Evolutionary conservation across 1,284 basidiomycete species (phyloP).

Genomic region (Boletus sp.): DNA sequence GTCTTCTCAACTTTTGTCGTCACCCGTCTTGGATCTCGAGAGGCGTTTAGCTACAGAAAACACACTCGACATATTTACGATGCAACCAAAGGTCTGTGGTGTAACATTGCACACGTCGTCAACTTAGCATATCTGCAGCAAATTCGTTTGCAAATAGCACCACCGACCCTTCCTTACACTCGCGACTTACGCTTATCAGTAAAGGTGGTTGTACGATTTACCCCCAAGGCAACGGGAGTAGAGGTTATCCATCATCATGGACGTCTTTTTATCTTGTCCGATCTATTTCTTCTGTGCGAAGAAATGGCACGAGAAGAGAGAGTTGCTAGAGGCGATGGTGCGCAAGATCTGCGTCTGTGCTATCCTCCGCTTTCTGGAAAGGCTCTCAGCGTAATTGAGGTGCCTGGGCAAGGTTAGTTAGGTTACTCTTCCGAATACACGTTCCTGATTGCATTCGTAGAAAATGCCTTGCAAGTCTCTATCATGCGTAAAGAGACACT

Average conservation of each 20-base stretch:
- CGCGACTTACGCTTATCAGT: constrained; percentile 75
- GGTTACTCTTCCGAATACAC: constrained; percentile 2
- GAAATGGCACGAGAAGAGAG: constrained; percentile 69
- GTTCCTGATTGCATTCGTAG: constrained; percentile 37
- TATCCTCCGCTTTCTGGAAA: constrained; percentile 97
- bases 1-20: constrained; percentile 47
- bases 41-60: constrained; percentile 72
- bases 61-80: constrained; percentile 92
- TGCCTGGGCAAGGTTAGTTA: constrained; percentile 52
- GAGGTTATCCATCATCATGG: constrained; percentile 75
- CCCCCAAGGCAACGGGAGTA: constrained; percentile 69
- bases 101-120: constrained; percentile 10
- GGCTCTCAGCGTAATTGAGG: constrained; percentile 73
- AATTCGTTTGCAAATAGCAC: constrained; percentile 88
- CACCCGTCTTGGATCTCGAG: constrained; percentile 77
- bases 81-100: constrained; percentile 80
- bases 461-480: constrained; percentile 69
- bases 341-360: constrained; percentile 86
- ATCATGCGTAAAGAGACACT: constrained; percentile 90
- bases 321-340: constrained; percentile 45
- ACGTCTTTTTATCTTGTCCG: constrained; percentile 87
- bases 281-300: constrained; percentile 88
- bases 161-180: constrained; percentile 76
- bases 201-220: constrained; percentile 76
- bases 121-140: constrained; percentile 45